Percentiles rank a stretch among this genome's conserved stretches.
phyloP scores from a whole-genome alignment of 768 basidiomycete genomes.

The Termitomyces bulborhizus region DNA sequence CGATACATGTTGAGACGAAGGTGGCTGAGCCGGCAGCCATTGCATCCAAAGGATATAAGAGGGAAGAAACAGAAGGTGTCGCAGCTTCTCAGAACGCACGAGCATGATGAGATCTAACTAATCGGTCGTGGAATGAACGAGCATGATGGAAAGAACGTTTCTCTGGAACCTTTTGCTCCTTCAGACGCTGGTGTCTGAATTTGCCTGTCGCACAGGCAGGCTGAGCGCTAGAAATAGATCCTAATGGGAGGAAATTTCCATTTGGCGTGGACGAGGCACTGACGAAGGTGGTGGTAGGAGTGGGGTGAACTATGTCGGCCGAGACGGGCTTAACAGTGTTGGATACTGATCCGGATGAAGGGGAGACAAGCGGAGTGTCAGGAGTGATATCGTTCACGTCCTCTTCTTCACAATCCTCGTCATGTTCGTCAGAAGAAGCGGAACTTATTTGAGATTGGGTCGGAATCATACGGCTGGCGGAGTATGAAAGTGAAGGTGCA shows the following conservation, averaged over 20 bases:
- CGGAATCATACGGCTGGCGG: background rate
- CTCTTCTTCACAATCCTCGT: conserved; percentile 1
- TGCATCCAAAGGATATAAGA: too few relatives aligned
- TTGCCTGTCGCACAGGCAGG: conserved; percentile 11
- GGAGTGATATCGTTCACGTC: background rate
- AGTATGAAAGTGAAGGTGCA: background rate
- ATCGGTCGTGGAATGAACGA: conserved; percentile 10
- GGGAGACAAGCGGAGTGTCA: background rate
- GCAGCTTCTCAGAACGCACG: conserved; percentile 4
- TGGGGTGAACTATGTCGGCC: background rate
- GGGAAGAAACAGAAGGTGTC: background rate
- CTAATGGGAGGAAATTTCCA: background rate
- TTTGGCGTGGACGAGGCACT: conserved; percentile 1
- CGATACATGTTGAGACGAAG: background rate
- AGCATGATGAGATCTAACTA: conserved; percentile 8
- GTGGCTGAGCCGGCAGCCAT: background rate
- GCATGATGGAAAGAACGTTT: conserved; percentile 10
- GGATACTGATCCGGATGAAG: background rate
- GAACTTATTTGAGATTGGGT: background rate
- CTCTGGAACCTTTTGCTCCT: conserved; percentile 5
- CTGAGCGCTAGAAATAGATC: background rate
- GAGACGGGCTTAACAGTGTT: background rate
- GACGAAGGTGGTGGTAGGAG: background rate
- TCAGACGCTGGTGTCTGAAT: conserved; percentile 13
- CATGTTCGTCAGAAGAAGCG: background rate